Evolutionary conservation across 176 grass and related monocot genomes (phyloP).

Genomic region (Olyra latifolia): DNA sequence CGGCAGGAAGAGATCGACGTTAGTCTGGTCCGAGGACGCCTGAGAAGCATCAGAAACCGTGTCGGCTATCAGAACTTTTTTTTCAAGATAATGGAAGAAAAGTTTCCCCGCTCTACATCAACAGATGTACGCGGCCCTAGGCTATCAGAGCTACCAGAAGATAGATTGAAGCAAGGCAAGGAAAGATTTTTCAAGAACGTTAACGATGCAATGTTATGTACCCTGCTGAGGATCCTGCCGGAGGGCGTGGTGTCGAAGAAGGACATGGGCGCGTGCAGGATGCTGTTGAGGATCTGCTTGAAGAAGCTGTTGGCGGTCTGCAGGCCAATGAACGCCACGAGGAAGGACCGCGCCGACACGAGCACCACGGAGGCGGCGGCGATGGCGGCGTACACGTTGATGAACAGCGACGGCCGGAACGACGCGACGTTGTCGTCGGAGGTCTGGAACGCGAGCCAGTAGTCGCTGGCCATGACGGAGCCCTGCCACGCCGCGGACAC

Average conservation of each 20-base stretch:
- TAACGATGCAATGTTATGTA: background rate
- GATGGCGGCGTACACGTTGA: constrained; percentile 65
- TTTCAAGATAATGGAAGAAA: too few relatives aligned
- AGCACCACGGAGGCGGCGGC: constrained; percentile 52
- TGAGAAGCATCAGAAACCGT: constrained; percentile 20
- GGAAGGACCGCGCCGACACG: constrained; percentile 48
- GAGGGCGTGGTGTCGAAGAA: constrained; percentile 98
- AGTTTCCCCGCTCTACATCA: too few relatives aligned
- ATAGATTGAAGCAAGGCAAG: background rate
- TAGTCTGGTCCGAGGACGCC: constrained; percentile 93
- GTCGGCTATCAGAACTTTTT: too few relatives aligned
- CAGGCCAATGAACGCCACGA: constrained; percentile 73
- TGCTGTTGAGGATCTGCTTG: constrained; percentile 82
- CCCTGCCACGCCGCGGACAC: constrained; percentile 61
- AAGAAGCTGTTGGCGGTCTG: constrained; percentile 77
- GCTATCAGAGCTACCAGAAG: background rate
- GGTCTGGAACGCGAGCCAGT: constrained; percentile 90
- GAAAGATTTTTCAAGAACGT: background rate
- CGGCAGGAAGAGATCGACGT: constrained; percentile 87
- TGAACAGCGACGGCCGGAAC: constrained; percentile 63
- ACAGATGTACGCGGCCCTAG: too few relatives aligned
- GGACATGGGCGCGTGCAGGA: constrained; percentile 92
- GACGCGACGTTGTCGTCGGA: constrained; percentile 39
- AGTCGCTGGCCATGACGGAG: constrained; percentile 76
- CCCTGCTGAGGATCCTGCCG: constrained; percentile 95